A percentile compares a stretch with the other conserved stretches of the same genome.
Evolutionary conservation across 805 yeast genomes (phyloP).

Genomic region (Ogataea methanolica): DNA sequence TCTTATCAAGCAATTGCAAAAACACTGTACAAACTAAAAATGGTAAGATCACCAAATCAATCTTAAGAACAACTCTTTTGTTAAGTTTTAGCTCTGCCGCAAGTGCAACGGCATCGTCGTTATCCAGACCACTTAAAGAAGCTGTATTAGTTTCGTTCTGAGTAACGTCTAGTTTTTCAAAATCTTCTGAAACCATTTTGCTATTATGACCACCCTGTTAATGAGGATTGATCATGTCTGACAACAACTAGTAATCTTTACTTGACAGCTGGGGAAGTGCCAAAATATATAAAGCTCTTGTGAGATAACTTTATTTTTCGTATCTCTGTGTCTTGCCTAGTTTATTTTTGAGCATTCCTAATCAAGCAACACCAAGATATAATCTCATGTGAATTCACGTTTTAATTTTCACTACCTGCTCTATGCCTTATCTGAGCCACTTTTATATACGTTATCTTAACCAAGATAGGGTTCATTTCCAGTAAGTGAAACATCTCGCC

Average conservation of each 20-base stretch:
- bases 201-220: not conserved
- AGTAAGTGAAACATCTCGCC: too few species aligned
- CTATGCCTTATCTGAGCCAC: too few species aligned
- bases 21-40: conserved; percentile 27
- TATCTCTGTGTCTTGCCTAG: too few species aligned
- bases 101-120: conserved; percentile 11
- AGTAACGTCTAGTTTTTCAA: not conserved
- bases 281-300: not conserved
- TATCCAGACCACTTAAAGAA: not conserved
- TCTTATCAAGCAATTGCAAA: conserved; percentile 36
- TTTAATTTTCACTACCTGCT: not conserved
- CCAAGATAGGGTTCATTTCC: too few species aligned
- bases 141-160: not conserved
- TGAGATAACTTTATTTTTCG: too few species aligned
- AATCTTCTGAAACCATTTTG: not conserved
- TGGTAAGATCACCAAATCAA: conserved; percentile 20
- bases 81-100: conserved; percentile 15
- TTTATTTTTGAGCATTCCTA: too few species aligned
- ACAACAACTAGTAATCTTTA: too few species aligned
- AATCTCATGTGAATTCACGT: not conserved
- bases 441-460: not conserved
- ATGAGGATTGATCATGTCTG: not conserved
- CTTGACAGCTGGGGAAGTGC: not conserved
- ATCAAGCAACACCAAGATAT: not conserved
- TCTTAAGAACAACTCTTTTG: conserved; percentile 18